Evolutionary conservation across 371 early-diverging fungal species (phyloP), one percentile per base, ranked within the genome.

Genomic region (Funneliformis caledonium): DNA sequence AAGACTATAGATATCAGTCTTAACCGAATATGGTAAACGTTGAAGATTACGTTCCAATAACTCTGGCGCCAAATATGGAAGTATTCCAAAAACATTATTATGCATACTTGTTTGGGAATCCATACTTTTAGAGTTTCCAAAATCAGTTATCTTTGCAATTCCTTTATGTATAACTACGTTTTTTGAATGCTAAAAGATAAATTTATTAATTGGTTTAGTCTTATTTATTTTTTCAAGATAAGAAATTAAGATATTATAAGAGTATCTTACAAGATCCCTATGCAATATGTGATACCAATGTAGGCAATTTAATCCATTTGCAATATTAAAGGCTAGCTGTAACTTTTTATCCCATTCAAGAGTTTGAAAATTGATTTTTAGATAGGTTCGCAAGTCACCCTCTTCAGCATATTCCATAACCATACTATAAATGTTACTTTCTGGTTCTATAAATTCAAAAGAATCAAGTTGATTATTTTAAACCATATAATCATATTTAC

Each of bases 51-150:
- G 1, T 31, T 26, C 26, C 14, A 78, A 37, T 33, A 78, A 65
- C 10, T 78, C 78, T 50, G 78, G 78, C 12, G 78, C 78, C 4
- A 67, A 12, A 48, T 78, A 78, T n/a, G 78, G 67, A 4, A 78
- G 3, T 7, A 78, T 67, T 16, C 78, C 78, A 37, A 60, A 78
- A 61, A 60, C 10, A 2, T 11, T 42, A 37, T 33, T 73, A 9
- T 33, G 74, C 4, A 70, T 47, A 10, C 16, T 22, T 12, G 37
- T 33, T 42, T 76, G 33, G 7, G 64, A 43, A 62, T 64, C 76
- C 6, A 76, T 9, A 76, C 62, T 61, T 62, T 16, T 65, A 11
- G 65, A 14, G 33, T 33, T 31, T 42, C 76, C 76, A 60, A 76
- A 47, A 61, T 76, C 76, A 12, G 76, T 76, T 76, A 76, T 48